These are phyloP conservation scores for Exophiala aquamarina DNA, from an alignment of 2,329 filamentous ascomycete genomes.

Conservation along the genomic window DNA sequence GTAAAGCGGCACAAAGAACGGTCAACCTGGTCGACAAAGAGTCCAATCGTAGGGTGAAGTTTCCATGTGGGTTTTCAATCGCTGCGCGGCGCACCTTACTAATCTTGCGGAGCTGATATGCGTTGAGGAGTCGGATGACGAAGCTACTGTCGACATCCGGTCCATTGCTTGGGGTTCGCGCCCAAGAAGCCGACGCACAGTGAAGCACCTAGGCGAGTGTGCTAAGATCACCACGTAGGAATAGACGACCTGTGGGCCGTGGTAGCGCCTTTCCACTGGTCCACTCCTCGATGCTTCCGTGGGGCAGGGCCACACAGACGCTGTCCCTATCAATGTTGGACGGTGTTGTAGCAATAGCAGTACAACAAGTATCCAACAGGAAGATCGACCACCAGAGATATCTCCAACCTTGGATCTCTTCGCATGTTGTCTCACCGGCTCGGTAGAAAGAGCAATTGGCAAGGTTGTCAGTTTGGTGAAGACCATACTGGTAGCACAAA, in stretches of 20 bases:
- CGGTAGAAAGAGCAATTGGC: background rate
- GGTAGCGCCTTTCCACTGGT: background rate
- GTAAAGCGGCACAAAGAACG: background rate
- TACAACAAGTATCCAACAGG: slow-evolving; percentile 32
- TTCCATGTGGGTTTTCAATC: background rate
- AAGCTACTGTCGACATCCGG: background rate
- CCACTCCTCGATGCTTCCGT: background rate
- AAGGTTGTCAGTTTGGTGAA: background rate
- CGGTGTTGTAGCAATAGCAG: background rate
- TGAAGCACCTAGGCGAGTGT: too few species aligned
- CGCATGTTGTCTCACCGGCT: slow-evolving; percentile 33
- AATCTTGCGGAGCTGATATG: background rate
- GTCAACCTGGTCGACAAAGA: background rate
- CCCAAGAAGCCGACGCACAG: background rate
- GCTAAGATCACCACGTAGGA: too few species aligned
- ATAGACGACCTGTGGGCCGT: too few species aligned
- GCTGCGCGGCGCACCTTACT: background rate
- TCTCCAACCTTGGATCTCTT: background rate
- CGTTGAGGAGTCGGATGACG: background rate
- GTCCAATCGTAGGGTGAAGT: background rate
- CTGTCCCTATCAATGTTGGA: background rate
- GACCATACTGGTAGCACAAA: background rate
- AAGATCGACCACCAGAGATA: slow-evolving; percentile 24
- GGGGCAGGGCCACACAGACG: background rate
- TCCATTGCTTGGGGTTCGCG: too few species aligned